These are phyloP conservation scores for Clausena lansium DNA, from an alignment of 345 rosid species.

Conservation along the genomic window DNA sequence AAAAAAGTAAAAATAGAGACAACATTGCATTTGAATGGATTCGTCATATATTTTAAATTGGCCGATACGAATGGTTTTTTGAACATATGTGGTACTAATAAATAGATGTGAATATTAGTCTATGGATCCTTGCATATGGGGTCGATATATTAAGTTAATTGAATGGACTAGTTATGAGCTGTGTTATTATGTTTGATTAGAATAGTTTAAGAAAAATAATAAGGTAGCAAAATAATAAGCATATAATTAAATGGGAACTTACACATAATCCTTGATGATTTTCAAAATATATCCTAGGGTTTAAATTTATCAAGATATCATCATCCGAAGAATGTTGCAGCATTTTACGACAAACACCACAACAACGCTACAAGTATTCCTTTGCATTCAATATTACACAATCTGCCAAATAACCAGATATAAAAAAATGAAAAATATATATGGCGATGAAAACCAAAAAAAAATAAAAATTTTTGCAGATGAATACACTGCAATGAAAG, in stretches of 20 bases:
- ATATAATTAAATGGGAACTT: not conserved
- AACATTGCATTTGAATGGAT: too few relatives aligned
- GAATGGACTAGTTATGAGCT: not conserved
- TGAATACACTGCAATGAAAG: slow-evolving; percentile 18
- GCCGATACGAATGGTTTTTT: too few relatives aligned
- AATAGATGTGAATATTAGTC: too few relatives aligned
- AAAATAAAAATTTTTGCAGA: slow-evolving; percentile 1
- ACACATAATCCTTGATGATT: not conserved
- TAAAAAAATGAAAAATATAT: not conserved
- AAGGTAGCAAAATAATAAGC: too few relatives aligned
- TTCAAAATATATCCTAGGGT: not conserved
- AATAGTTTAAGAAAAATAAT: not conserved
- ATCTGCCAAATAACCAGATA: slow-evolving; percentile 43
- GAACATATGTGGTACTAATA: too few relatives aligned
- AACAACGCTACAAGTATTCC: slow-evolving; percentile 50
- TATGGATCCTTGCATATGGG: not conserved
- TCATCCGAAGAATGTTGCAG: slow-evolving; percentile 50
- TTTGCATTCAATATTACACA: slow-evolving; percentile 27
- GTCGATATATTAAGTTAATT: not conserved
- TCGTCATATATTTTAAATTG: too few relatives aligned
- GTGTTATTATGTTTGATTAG: not conserved
- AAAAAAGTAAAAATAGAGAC: too few relatives aligned
- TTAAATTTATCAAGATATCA: slow-evolving; percentile 7
- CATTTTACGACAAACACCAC: slow-evolving; percentile 50
- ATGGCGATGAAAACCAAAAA: not conserved